A percentile compares a stretch with the other conserved stretches of the same genome.
phyloP scores from a whole-genome alignment of 805 yeast genomes.

The Novakomyces olei region DNA sequence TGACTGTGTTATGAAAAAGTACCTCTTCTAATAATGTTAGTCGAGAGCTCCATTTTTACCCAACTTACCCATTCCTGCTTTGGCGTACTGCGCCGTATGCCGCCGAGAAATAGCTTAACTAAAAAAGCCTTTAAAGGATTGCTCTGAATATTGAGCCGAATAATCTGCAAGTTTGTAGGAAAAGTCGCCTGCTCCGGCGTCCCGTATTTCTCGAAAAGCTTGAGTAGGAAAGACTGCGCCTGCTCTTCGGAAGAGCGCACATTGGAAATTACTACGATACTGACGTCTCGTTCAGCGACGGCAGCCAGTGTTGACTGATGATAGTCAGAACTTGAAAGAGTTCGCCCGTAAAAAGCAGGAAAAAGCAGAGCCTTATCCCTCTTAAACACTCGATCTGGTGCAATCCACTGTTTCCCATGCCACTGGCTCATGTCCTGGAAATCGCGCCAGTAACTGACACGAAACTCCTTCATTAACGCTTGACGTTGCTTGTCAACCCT shows the following conservation, averaged over 20 bases:
- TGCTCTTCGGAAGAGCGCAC: background rate
- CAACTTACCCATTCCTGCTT: no score
- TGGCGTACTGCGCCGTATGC: no score
- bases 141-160: background rate
- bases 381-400: slow-evolving; percentile 58
- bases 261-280: background rate
- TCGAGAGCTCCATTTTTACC: no score
- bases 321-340: background rate
- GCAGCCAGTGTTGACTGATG: background rate
- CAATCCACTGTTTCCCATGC: slow-evolving; percentile 58
- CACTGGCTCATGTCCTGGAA: slow-evolving; percentile 33
- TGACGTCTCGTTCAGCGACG: background rate
- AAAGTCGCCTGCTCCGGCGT: no score
- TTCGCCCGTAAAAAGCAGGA: slow-evolving; percentile 46
- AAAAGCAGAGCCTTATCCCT: slow-evolving; percentile 50
- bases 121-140: background rate
- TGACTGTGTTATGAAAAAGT: no score
- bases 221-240: background rate
- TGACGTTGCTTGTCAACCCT: no score
- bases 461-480: no score
- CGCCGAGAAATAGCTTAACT: background rate
- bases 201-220: background rate
- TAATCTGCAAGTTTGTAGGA: no score
- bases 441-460: background rate
- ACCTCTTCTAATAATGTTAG: no score